Evolutionary conservation across 2,329 filamentous ascomycete species (phyloP).

Genomic region (Fusarium pseudonygamai): DNA sequence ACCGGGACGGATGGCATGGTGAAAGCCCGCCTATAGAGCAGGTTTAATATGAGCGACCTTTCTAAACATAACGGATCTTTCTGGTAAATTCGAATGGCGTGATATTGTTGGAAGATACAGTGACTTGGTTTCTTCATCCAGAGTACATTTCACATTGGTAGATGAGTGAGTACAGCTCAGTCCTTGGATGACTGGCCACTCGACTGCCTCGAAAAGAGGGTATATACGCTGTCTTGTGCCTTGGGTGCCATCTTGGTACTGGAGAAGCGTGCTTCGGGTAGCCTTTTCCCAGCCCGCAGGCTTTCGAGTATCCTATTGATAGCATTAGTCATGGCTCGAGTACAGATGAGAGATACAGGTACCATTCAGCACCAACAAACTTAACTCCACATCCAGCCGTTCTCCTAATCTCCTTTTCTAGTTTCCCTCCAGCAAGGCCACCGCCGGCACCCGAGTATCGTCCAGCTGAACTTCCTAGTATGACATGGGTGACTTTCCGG

Average conservation of each 20-base stretch:
- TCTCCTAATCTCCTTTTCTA: slow-evolving; percentile 80
- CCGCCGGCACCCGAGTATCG: slow-evolving; percentile 68
- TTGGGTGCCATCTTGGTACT: slow-evolving; percentile 68
- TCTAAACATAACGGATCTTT: not conserved
- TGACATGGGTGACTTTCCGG: slow-evolving; percentile 83
- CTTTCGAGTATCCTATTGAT: slow-evolving; percentile 80
- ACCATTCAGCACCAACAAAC: slow-evolving; percentile 86
- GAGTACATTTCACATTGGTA: not conserved
- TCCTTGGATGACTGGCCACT: slow-evolving; percentile 6
- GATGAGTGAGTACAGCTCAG: not conserved
- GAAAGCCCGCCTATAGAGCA: slow-evolving; percentile 63
- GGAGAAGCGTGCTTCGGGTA: slow-evolving; percentile 78
- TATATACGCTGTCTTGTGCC: slow-evolving; percentile 72
- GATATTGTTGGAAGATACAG: not conserved
- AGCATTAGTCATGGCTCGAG: not conserved
- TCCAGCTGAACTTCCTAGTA: slow-evolving; percentile 72
- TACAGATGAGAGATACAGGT: slow-evolving; percentile 1
- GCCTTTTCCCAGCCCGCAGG: slow-evolving; percentile 76
- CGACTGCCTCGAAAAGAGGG: slow-evolving; percentile 50
- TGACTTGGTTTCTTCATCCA: not conserved
- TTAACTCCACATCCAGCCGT: slow-evolving; percentile 76
- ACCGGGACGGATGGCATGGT: slow-evolving; percentile 57
- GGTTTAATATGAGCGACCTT: not conserved
- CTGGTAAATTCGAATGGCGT: not conserved
- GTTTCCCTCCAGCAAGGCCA: slow-evolving; percentile 78